Base-by-base conservation (phyloP, 2,329 filamentous ascomycete genomes). In the Fonsecaea nubica region DNA sequence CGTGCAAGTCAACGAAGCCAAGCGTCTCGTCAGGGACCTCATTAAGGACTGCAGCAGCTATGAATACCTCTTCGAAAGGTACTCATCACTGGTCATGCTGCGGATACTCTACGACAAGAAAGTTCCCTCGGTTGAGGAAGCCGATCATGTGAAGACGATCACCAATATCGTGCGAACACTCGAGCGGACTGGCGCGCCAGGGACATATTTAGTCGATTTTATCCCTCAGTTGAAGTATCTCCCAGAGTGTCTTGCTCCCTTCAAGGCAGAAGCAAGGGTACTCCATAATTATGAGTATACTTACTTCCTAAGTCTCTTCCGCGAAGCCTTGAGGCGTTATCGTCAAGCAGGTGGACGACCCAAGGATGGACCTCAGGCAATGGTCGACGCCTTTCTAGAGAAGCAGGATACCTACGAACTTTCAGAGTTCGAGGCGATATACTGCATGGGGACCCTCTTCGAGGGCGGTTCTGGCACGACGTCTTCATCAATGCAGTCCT, bases 171-270 rank as follows among this genome's bases (percentile, higher is more conserved):
- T 56, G 2, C 53, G 30, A 2, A 56, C 25, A 4, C 25, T 56
- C 53, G 30, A 56, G 25, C 25, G 53, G 4, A 35, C 30, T 8
- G 53, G 25, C 2, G 79, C 81, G 12, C 78, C 77, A 13, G 79
- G 79, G 9, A 73, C 75, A 12, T 78, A 77, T 64, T 58, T 77
- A n/a, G 75, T 77, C 2, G 76, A 78, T 63, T 71, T 71, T 8
- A 71, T 78, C 52, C 75, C 75, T 4, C 63, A 63, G 18, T 64
- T 78, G 30, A 71, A 74, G 71, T 42, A 67, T 25, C 55, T 77
- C 4, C 76, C 76, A 3, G 57, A 64, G 4, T 72, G 60, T 30
- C 58, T 77, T 5, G 74, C 75, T 9, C 75, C 75, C 5, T 77
- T 75, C 68, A 77, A 77, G 63, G 56, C 58, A 25, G 75, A 77